These are phyloP conservation scores for Aspergillus bertholletiae DNA, from an alignment of 495 filamentous ascomycete genomes.

Conservation along the genomic window DNA sequence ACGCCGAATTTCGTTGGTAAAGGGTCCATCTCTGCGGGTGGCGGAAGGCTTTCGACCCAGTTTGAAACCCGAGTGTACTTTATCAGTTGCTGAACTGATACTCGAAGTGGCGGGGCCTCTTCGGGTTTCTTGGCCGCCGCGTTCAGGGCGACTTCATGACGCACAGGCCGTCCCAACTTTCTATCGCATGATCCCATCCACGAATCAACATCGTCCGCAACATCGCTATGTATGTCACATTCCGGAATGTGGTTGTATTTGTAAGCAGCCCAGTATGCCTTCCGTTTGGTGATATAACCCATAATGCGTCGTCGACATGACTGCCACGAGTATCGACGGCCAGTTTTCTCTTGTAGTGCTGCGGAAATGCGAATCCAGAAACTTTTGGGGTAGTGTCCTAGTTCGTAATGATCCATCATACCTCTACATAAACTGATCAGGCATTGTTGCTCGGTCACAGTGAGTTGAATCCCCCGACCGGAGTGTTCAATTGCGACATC, in stretches of 20 bases:
- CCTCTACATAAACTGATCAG: constrained; percentile 17
- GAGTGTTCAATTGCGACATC: background rate
- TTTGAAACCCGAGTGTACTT: constrained; percentile 18
- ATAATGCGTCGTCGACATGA: constrained; percentile 23
- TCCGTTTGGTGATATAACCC: constrained; percentile 11
- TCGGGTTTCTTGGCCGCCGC: constrained; percentile 4
- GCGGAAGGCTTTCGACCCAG: constrained; percentile 22
- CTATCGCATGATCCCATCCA: constrained; percentile 8
- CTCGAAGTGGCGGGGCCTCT: constrained; percentile 1
- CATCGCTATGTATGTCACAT: constrained; percentile 1
- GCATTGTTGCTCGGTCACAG: constrained; percentile 12
- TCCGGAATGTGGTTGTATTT: background rate
- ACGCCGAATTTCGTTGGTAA: constrained; percentile 7
- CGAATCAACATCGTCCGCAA: constrained; percentile 6
- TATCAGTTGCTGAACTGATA: background rate
- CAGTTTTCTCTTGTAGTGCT: constrained; percentile 8
- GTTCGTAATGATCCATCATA: constrained; percentile 10
- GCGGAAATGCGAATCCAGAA: constrained; percentile 19
- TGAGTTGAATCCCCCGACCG: constrained; percentile 16
- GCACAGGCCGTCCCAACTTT: background rate
- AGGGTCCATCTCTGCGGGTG: constrained; percentile 11
- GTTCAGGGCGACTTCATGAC: constrained; percentile 5
- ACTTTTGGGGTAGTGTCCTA: constrained; percentile 9
- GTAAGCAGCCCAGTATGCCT: constrained; percentile 5
- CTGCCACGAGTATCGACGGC: constrained; percentile 20